Evolutionary conservation across 2,329 filamentous ascomycete species (phyloP).

Genomic region (Alternaria ventricosa): DNA sequence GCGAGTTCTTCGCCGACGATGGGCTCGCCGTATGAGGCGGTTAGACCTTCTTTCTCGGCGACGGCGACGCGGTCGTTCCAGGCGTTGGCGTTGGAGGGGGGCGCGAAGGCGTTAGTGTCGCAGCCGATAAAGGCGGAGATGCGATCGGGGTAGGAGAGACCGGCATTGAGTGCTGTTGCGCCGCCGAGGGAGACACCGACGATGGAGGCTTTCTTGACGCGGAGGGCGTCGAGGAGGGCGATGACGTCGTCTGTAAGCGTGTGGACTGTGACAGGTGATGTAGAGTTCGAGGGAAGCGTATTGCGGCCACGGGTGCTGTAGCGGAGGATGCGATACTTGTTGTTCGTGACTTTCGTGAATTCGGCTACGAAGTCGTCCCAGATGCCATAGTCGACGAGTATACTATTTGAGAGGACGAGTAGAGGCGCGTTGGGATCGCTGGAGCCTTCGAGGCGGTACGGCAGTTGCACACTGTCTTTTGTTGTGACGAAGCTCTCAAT

Average conservation of each 20-base stretch:
- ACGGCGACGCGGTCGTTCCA: conserved; percentile 79
- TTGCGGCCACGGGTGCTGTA: conserved; percentile 78
- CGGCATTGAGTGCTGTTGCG: conserved; percentile 76
- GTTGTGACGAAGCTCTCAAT: conserved; percentile 74
- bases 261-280: conserved; percentile 62
- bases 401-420: conserved; percentile 79
- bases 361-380: conserved; percentile 76
- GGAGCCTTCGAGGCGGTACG: conserved; percentile 79
- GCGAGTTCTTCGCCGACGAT: conserved; percentile 71
- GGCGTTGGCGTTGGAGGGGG: conserved; percentile 74
- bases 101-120: conserved; percentile 78
- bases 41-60: conserved; percentile 62
- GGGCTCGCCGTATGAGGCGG: conserved; percentile 50
- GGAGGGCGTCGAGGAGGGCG: conserved; percentile 70
- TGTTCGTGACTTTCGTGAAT: conserved; percentile 61
- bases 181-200: conserved; percentile 84
- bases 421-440: conserved; percentile 70
- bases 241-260: conserved; percentile 72
- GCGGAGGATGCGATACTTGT: conserved; percentile 75
- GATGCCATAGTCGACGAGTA: conserved; percentile 78
- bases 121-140: conserved; percentile 71
- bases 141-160: conserved; percentile 68
- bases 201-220: conserved; percentile 69
- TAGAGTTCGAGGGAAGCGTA: conserved; percentile 49
- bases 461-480: conserved; percentile 70